Evolutionary conservation across 805 yeast genomes (phyloP).

Genomic region (Jamesozyma gamospora): DNA sequence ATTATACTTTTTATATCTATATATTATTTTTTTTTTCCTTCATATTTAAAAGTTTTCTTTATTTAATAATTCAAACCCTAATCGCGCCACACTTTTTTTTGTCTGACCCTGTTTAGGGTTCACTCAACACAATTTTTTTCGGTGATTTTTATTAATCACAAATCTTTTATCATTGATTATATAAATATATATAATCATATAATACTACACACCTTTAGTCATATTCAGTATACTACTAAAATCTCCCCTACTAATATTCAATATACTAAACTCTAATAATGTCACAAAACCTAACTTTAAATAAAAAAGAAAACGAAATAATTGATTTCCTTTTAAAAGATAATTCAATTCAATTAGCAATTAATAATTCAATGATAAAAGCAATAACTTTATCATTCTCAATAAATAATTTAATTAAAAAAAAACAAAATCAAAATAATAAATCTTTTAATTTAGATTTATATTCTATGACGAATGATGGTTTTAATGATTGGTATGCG

Average conservation of each 20-base stretch:
- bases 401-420: slow-evolving; percentile 15
- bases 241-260: no score
- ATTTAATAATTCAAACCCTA: background rate
- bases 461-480: slow-evolving; percentile 14
- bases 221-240: no score
- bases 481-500: slow-evolving; percentile 27
- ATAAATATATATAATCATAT: background rate
- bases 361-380: background rate
- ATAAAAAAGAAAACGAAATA: slow-evolving; percentile 1
- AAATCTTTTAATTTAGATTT: slow-evolving; percentile 7
- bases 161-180: background rate
- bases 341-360: background rate
- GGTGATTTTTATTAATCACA: no score
- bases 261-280: background rate
- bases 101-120: no score
- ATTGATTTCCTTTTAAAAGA: background rate
- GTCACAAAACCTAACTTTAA: background rate
- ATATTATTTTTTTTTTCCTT: background rate
- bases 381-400: slow-evolving; percentile 17
- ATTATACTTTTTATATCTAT: no score
- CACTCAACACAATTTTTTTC: no score
- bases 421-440: background rate
- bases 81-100: no score
- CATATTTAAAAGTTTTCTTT: background rate
- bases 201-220: background rate